Conservation (phyloP, 345 rosid species). For the Cardamine resedifolia region DNA sequence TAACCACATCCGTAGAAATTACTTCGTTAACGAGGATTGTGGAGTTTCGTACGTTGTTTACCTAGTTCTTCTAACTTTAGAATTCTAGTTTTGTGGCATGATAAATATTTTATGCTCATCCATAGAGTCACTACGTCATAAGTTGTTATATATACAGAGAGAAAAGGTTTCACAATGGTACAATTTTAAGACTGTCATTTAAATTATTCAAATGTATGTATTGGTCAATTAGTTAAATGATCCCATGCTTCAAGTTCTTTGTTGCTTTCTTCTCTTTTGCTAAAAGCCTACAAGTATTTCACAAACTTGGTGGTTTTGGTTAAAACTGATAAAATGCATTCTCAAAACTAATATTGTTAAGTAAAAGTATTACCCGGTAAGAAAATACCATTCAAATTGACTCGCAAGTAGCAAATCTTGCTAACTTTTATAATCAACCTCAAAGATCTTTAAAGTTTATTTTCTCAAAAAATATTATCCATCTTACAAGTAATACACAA, state of each 20-base stretch:
- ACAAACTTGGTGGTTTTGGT: not conserved
- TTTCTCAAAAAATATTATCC: not conserved
- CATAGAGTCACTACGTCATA: not conserved
- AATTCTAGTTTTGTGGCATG: not conserved
- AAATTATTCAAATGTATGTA: not conserved
- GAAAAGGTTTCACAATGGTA: not conserved
- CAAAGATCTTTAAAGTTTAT: not conserved
- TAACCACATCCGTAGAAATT: conserved; percentile 24
- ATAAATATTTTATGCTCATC: conserved; percentile 13
- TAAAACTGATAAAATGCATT: not conserved
- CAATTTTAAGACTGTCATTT: not conserved
- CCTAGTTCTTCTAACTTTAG: conserved; percentile 26
- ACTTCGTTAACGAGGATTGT: conserved; percentile 5
- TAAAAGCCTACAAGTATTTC: not conserved
- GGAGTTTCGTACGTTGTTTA: conserved; percentile 20
- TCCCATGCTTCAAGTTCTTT: not conserved
- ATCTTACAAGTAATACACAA: not conserved
- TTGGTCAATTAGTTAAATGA: not conserved
- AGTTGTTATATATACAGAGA: not conserved
- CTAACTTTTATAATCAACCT: not conserved
- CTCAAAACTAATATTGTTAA: not conserved
- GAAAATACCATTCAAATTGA: not conserved
- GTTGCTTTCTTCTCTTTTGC: not conserved
- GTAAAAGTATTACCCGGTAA: not conserved
- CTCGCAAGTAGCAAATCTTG: not conserved